A percentile compares a stretch with the other conserved stretches of the same genome.
These are phyloP conservation scores for Botrytis sinoallii DNA, from an alignment of 2,329 filamentous ascomycete species.

Conservation along the genomic window DNA sequence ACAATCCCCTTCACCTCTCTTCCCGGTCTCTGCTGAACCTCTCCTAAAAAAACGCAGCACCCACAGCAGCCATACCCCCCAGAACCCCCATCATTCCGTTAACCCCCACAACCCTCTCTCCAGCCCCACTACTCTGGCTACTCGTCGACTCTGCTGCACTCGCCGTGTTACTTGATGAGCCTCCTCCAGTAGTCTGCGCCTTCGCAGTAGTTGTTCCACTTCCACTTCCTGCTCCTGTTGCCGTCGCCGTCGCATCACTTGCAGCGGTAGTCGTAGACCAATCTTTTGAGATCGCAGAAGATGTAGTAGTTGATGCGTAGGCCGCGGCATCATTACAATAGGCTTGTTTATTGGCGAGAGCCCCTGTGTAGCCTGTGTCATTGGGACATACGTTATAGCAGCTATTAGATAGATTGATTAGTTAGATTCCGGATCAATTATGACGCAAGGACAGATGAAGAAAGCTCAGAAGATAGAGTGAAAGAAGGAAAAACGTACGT, in stretches of 20 bases:
- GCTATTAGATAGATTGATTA: constrained; percentile 32
- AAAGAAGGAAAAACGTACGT: constrained; percentile 40
- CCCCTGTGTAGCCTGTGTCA: constrained; percentile 37
- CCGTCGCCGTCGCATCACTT: constrained; percentile 1
- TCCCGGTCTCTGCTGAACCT: too few relatives aligned
- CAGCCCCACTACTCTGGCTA: not conserved
- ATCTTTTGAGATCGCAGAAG: constrained; percentile 24
- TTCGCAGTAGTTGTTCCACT: constrained; percentile 15
- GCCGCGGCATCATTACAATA: constrained; percentile 32
- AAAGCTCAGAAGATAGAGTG: not conserved
- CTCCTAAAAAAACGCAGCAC: not conserved
- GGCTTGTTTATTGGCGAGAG: constrained; percentile 25
- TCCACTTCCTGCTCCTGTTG: constrained; percentile 8
- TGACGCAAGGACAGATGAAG: not conserved
- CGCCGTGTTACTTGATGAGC: constrained; percentile 3
- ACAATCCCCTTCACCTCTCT: too few relatives aligned
- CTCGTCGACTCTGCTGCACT: constrained; percentile 19
- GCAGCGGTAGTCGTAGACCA: constrained; percentile 22
- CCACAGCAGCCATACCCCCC: not conserved
- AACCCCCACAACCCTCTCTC: not conserved
- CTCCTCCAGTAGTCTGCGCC: constrained; percentile 14
- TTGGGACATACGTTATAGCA: constrained; percentile 65
- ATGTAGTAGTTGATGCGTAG: constrained; percentile 25
- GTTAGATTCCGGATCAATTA: not conserved
- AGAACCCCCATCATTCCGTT: not conserved